Base-by-base conservation (phyloP, 805 yeast genomes). In the Ogataea chonburiensis region DNA sequence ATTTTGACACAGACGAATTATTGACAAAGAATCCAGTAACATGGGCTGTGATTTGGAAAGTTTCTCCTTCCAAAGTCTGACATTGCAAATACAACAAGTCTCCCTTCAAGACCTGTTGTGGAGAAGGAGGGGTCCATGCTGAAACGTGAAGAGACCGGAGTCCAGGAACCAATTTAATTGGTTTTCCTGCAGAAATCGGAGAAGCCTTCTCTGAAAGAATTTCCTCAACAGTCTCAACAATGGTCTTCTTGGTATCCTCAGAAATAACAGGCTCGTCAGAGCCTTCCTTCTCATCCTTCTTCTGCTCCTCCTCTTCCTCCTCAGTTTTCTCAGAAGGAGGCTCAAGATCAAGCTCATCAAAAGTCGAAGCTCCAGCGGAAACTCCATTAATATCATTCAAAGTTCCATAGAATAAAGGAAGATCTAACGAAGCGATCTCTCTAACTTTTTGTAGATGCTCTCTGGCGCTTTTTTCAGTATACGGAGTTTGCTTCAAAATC, bases 61-160 rank as follows among this genome's bases (percentile, higher is more conserved):
- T 73, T 55, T 86, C 94, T 50, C 82, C 82, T 62, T 93, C 98
- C 46, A 85, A 66, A 30, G 96, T 85, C 51, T 77, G 81, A 26
- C 79, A 68, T 38, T 75, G 75, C 52, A 93, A 67, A 60, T 91
- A 91, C 40, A 83, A 67, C 50, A 89, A 67, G 54, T 89, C 95
- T 17, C 98, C 98, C 55, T 71, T 73, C 30, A 70, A 47, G 49
- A 67, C 73, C 55, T 73, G 76, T 34, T 68, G 63, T 12, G 81
- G 67, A 19, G 91, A 81, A 10, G 87, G 87, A 4, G 97, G 96
- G 46, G 85, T 81, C 93, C 96, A 91, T 36, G 77, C 75, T 10
- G 96, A 85, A 32, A 87, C 58, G 35, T 66, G 55, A 31, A 77
- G 61, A 0, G 74, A 64, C 46, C 70, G 74, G 43, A 93, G 63